These are phyloP conservation scores for Colletotrichum camelliae DNA, from an alignment of 2,329 filamentous ascomycete genomes.

Conservation along the genomic window DNA sequence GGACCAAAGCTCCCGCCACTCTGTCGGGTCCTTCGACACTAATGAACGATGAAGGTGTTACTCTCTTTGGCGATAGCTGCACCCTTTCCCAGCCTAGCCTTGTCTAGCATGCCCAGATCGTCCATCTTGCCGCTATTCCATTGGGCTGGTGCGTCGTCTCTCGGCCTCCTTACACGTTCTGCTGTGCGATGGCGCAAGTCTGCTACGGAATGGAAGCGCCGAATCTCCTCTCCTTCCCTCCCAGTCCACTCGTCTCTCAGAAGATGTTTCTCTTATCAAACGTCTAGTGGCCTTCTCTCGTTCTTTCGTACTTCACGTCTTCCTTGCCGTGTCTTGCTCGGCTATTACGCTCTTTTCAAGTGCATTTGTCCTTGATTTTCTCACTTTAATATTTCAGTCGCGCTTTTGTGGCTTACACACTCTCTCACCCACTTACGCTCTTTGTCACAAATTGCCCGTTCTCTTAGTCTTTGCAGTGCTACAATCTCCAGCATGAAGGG, in stretches of 20 bases:
- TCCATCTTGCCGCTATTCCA: constrained; percentile 1
- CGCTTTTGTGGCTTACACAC: not conserved
- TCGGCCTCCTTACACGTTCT: not conserved
- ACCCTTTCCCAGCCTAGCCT: not conserved
- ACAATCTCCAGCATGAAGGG: constrained; percentile 32
- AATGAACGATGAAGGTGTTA: not conserved
- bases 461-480: not conserved
- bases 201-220: not conserved
- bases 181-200: not conserved
- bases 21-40: not conserved
- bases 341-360: not conserved
- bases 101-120: constrained; percentile 9
- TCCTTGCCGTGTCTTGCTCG: not conserved
- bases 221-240: not conserved
- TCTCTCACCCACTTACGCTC: not conserved
- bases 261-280: constrained; percentile 3
- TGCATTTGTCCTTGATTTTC: not conserved
- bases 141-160: not conserved
- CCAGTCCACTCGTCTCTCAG: not conserved
- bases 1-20: not conserved
- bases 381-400: not conserved
- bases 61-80: not conserved
- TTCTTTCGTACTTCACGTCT: not conserved
- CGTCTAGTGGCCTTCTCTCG: not conserved
- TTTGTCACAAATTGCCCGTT: not conserved